Evolutionary conservation across 163 green algal genomes (phyloP), one percentile per base, ranked within the genome.

Genomic region (Scenedesmus sp.): DNA sequence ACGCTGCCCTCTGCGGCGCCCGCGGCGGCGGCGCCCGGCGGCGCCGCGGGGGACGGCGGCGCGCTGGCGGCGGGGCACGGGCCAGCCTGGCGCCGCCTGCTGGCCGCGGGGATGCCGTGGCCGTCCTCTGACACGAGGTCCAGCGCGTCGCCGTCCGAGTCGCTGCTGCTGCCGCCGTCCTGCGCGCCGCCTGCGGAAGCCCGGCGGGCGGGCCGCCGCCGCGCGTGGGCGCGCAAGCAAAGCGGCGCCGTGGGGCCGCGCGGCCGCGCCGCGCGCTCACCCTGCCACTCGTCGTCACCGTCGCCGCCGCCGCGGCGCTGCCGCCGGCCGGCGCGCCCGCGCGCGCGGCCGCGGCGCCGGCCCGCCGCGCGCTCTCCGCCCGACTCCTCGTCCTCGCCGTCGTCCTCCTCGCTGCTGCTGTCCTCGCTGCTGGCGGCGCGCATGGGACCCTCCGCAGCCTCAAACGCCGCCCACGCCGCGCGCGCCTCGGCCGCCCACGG

Each of bases 91-190:
- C n/a, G n/a, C n/a, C n/a, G n/a, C n/a, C n/a, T n/a, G n/a, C n/a
- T n/a, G n/a, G n/a, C n/a, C n/a, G n/a, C n/a, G n/a, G n/a, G n/a
- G n/a, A n/a, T n/a, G n/a, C n/a, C n/a, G n/a, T n/a, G n/a, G n/a
- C 45, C 53, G 57, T 57, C 36, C 1, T 57, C 24, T 17, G n/a
- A 0, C 7, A 74, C 24, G 2, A 74, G 47, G n/a, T n/a, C n/a
- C n/a, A n/a, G n/a, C n/a, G 39, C 39, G 26, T 74, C 65, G 50
- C 48, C 22, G 13, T 58, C 50, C 10, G 50, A 64, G 2, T 36
- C 24, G 28, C 57, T 64, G 57, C 28, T 33, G 29, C 57, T 64
- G 57, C 57, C 42, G 57, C 22, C 57, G 39, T 47, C 39, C n/a
- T 47, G 39, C 39, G 39, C n/a, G n/a, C 39, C 6, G 39, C 39